Base-by-base conservation (phyloP, 495 filamentous ascomycete genomes). In the Penicillium atrosanguineum region DNA sequence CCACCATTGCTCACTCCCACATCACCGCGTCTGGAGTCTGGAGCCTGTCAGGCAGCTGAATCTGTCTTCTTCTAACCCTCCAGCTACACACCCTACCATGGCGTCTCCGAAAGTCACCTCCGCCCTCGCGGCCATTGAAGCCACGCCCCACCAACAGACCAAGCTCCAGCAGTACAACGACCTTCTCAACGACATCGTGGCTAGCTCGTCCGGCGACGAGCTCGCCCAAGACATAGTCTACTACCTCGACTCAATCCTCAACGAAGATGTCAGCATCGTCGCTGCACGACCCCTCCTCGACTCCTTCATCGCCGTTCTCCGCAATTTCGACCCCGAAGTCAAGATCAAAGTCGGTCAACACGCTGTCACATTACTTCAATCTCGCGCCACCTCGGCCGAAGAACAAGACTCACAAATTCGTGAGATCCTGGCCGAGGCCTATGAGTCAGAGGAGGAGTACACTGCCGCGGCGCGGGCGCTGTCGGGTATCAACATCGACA, bases 401-500 rank as follows among this genome's bases (percentile, higher is more conserved):
- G 90, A 97, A 69, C 84, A 88, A 53, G 89, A 91, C 59, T 79
- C 85, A 1, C 78, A 80, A 52, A 81, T 97, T 46, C 87, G 91
- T 44, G 84, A 91, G 60, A 79, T 90, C 21, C 78, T 95, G 6
- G 94, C 95, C 5, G 81, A 88, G 47, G 89, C 91, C 21, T 86
- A 94, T 74, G 90, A 96, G 67, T 69, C 69, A 25, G 79, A 89
- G 53, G 91, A 96, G 19, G 90, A 96, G 63, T 93, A 88, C 70
- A 70, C 78, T 6, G 80, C 81, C 12, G 89, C 91, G 0, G 94
- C 94, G 4, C 82, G 85, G 57, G 79, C 81, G 7, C 84, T 98
- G 3, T 78, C 89, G 63, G 87, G 86, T 21, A 95, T 97, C 60
- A 87, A 89, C 29, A 84, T 97, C 16, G 91, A 97, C 64, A 87